Percentiles rank a stretch among this genome's conserved stretches.
These are phyloP conservation scores for Trichoderma asperelloides DNA, from an alignment of 495 filamentous ascomycete species.

Conservation along the genomic window DNA sequence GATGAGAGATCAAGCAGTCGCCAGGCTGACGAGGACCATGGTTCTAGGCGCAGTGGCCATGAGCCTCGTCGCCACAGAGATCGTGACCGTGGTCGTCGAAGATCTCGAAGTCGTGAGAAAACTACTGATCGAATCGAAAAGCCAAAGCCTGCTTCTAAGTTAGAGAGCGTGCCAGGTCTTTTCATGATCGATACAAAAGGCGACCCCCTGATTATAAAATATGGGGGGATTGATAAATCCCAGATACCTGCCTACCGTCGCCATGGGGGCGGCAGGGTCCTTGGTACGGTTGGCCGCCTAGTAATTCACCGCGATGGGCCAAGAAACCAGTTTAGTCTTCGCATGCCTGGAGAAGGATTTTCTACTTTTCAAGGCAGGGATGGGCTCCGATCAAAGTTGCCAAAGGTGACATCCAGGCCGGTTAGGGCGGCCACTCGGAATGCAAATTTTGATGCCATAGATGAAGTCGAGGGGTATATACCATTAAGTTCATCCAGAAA, in stretches of 20 bases:
- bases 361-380: conserved; percentile 32
- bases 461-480: conserved; percentile 29
- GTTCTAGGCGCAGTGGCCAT: background rate
- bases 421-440: conserved; percentile 17
- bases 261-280: conserved; percentile 28
- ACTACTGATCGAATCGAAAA: background rate
- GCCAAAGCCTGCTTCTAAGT: background rate
- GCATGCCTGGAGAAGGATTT: conserved; percentile 19
- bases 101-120: background rate
- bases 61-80: background rate
- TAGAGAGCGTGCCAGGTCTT: conserved; percentile 4
- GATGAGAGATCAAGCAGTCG: background rate
- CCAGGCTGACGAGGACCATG: background rate
- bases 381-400: conserved; percentile 20
- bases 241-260: conserved; percentile 33
- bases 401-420: conserved; percentile 18
- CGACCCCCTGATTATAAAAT: conserved; percentile 34
- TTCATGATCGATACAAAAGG: conserved; percentile 35
- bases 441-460: conserved; percentile 10
- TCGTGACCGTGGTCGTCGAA: background rate
- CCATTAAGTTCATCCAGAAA: conserved; percentile 28
- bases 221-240: conserved; percentile 32
- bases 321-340: conserved; percentile 29
- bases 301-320: conserved; percentile 25
- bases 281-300: conserved; percentile 30